A percentile compares a stretch with the other conserved stretches of the same genome.
These are phyloP conservation scores for Mentha longifolia DNA, from an alignment of 257 asterid genomes.

Conservation along the genomic window DNA sequence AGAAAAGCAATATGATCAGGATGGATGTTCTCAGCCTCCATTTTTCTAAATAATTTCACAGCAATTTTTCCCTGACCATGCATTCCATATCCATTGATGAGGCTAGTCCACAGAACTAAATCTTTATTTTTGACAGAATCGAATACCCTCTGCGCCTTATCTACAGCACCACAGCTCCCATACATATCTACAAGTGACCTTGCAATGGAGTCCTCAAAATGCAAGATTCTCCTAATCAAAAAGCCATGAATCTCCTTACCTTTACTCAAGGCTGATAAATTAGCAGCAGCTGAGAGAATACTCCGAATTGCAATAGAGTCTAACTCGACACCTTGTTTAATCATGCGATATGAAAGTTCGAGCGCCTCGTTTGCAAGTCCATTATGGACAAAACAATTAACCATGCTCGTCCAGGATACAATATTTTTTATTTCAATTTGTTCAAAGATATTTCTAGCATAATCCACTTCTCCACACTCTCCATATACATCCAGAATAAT, in stretches of 20 bases:
- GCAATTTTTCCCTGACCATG: conserved; percentile 74
- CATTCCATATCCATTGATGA: conserved; percentile 80
- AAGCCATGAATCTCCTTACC: conserved; percentile 84
- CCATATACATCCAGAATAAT: conserved; percentile 69
- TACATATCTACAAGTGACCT: conserved; percentile 81
- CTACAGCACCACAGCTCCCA: conserved; percentile 75
- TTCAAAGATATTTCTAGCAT: conserved; percentile 50
- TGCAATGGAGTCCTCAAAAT: conserved; percentile 53
- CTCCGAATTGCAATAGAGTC: conserved; percentile 63
- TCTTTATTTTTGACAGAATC: conserved; percentile 42
- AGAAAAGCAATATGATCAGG: conserved; percentile 76
- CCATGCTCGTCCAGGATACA: conserved; percentile 82
- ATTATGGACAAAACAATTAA: conserved; percentile 62
- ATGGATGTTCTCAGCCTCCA: conserved; percentile 51
- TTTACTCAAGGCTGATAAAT: conserved; percentile 63
- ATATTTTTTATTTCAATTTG: conserved; percentile 52
- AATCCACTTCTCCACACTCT: conserved; percentile 59
- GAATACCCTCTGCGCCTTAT: conserved; percentile 60
- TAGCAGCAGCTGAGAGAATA: conserved; percentile 65
- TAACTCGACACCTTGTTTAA: conserved; percentile 54
- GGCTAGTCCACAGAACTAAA: conserved; percentile 69
- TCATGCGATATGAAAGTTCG: conserved; percentile 56
- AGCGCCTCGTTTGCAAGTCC: conserved; percentile 75
- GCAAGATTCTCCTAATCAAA: conserved; percentile 56
- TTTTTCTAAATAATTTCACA: conserved; percentile 46